Evolutionary conservation across 768 basidiomycete genomes (phyloP).

Genomic region (Russula sp.): DNA sequence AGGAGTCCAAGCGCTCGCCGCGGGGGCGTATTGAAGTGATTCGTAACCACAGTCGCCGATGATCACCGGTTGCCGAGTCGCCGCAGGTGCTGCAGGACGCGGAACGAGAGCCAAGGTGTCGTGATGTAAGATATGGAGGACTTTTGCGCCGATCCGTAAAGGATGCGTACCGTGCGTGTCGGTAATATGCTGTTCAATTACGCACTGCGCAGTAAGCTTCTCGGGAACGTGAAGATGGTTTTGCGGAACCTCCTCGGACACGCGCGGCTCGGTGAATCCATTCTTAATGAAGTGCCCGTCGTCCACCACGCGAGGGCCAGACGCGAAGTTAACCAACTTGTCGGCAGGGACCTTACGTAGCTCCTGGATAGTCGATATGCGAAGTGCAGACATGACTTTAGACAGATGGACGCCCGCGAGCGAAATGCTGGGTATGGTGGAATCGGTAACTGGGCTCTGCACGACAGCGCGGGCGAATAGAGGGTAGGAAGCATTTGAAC

Average conservation of each 20-base stretch:
- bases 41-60: constrained; percentile 68
- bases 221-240: constrained; percentile 25
- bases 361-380: constrained; percentile 49
- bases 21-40: constrained; percentile 52
- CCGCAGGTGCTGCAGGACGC: constrained; percentile 16
- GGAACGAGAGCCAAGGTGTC: constrained; percentile 16
- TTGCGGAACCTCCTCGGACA: constrained; percentile 30
- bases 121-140: constrained; percentile 15
- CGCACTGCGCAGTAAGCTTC: constrained; percentile 27
- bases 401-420: constrained; percentile 63
- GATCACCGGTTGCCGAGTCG: constrained; percentile 54
- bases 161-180: constrained; percentile 20
- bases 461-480: constrained; percentile 68
- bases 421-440: constrained; percentile 50
- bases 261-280: constrained; percentile 47
- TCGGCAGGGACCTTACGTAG: constrained; percentile 53
- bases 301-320: constrained; percentile 51
- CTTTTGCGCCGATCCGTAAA: constrained; percentile 11
- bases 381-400: constrained; percentile 50
- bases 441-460: constrained; percentile 63
- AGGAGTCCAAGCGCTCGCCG: constrained; percentile 57
- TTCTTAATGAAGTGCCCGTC: constrained; percentile 62
- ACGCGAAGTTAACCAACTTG: constrained; percentile 40
- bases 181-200: constrained; percentile 10
- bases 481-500: constrained; percentile 48